Conservation (phyloP, 2,329 filamentous ascomycete genomes). For the Colletotrichum karsti region DNA sequence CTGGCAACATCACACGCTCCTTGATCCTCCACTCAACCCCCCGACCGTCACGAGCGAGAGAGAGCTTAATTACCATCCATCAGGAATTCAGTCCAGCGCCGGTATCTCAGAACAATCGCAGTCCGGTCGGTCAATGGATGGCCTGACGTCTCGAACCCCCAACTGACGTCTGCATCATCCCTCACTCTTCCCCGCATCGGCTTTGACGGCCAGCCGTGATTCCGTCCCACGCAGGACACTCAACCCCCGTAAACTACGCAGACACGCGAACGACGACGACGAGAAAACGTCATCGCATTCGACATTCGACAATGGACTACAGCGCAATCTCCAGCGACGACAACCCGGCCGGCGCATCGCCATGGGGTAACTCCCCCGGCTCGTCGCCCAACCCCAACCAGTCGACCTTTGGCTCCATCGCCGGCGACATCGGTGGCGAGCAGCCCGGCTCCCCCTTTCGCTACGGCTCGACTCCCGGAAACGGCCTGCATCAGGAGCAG, state of each 20-base stretch:
- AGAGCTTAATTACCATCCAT: not conserved
- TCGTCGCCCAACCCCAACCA: conserved; percentile 58
- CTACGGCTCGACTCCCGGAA: conserved; percentile 52
- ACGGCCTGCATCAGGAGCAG: conserved; percentile 49
- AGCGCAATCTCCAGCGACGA: conserved; percentile 65
- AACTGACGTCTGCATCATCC: conserved; percentile 7
- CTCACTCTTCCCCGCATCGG: conserved; percentile 27
- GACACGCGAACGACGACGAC: not conserved
- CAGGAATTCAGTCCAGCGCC: not conserved
- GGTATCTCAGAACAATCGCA: not conserved
- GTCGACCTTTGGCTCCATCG: conserved; percentile 48
- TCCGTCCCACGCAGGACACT: conserved; percentile 12
- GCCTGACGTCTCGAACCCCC: conserved; percentile 10
- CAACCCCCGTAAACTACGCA: not conserved
- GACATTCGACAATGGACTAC: conserved; percentile 60
- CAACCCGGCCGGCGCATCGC: conserved; percentile 59
- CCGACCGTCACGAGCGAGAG: not conserved
- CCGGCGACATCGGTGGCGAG: conserved; percentile 43
- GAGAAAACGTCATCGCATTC: not conserved
- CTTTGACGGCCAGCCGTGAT: conserved; percentile 26
- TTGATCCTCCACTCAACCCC: not conserved
- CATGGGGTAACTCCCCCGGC: conserved; percentile 64
- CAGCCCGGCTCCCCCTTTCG: conserved; percentile 51
- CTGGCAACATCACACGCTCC: conserved; percentile 17
- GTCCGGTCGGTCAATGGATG: conserved; percentile 21